Evolutionary conservation across 2,329 filamentous ascomycete species (phyloP), one percentile per base, ranked within the genome.

Genomic region (Teratosphaeria viscida): DNA sequence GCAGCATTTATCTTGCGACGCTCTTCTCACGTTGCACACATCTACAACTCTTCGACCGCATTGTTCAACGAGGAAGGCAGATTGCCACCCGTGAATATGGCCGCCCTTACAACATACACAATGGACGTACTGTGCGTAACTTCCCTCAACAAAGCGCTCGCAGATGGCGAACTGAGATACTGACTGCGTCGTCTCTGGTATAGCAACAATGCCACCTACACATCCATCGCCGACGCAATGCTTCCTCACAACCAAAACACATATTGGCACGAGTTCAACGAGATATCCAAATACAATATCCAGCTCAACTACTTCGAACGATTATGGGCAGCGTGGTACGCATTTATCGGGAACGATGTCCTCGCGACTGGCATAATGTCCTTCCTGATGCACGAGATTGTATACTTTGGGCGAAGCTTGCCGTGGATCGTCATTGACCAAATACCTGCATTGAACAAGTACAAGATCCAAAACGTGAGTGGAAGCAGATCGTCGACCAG

Each of bases 361-460:
- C 85, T 99, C 63, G 94, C 94, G 61, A 99, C 94, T 3, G 94
- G 94, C 62, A 94, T 99, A 79, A 88, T 97, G 89, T 96, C 91
- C 70, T 99, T 99, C 75, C 77, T 87, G 67, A 90, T 97, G 84
- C 94, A 99, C 80, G 94, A 99, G 77, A 59, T 85, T 49, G 83
- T 99, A 70, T 99, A 99, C 81, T 99, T 97, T 71, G 94, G 94
- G 68, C 86, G 94, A 66, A 88, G 82, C 61, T 73, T 97, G 61
- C 94, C 94, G 1, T 99, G 90, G 85, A 89, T 97, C 68, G 86
- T 99, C 63, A 89, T 96, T 77, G 92, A 96, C 75, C 79, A 80
- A 67, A 88, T 96, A 61, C 89, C 91, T 19, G 89, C 84, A 70
- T 94, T 97, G 79, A 87, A 89, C 75, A 87, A 87, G 74, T 99